Percentiles rank a stretch among this genome's conserved stretches.
Conservation (phyloP, 2,329 filamentous ascomycete genomes). For the Claviceps capensis region DNA sequence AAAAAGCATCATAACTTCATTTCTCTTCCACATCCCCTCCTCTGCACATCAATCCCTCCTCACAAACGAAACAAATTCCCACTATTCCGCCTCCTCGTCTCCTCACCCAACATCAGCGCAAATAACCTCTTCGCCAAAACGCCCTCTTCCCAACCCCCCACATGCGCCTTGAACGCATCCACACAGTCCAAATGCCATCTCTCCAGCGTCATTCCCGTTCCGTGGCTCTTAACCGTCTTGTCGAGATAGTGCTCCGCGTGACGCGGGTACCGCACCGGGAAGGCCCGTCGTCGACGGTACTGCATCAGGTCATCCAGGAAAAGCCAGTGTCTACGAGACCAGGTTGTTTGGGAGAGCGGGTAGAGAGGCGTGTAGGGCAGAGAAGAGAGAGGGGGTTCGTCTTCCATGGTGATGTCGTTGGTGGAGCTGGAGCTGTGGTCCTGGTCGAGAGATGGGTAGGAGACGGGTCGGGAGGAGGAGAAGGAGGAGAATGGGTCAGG, state of each 20-base stretch:
- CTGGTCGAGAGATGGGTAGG: constrained; percentile 2
- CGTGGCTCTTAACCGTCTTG: constrained; percentile 33
- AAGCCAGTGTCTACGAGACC: constrained; percentile 40
- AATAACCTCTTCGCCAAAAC: constrained; percentile 39
- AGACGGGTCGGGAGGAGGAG: not conserved
- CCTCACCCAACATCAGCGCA: constrained; percentile 36
- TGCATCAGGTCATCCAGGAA: constrained; percentile 38
- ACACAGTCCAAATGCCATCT: constrained; percentile 45
- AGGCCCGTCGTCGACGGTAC: constrained; percentile 29
- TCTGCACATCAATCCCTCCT: too few species aligned
- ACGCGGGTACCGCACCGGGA: constrained; percentile 15
- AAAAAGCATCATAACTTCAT: too few species aligned
- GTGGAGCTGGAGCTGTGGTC: constrained; percentile 13
- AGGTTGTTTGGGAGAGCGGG: constrained; percentile 27
- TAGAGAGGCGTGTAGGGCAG: constrained; percentile 1
- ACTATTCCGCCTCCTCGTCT: constrained; percentile 14
- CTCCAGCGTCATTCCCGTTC: constrained; percentile 33
- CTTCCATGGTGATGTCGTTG: constrained; percentile 15
- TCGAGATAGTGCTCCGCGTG: constrained; percentile 28
- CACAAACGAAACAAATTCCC: too few species aligned
- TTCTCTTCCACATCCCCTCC: too few species aligned
- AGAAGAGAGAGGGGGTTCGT: constrained; percentile 11
- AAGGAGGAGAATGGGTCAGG: not conserved
- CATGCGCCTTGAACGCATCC: constrained; percentile 35
- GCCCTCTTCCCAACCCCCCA: constrained; percentile 36